phyloP scores from a whole-genome alignment of 78 protist genomes.

The Dictyostelium purpureum region DNA sequence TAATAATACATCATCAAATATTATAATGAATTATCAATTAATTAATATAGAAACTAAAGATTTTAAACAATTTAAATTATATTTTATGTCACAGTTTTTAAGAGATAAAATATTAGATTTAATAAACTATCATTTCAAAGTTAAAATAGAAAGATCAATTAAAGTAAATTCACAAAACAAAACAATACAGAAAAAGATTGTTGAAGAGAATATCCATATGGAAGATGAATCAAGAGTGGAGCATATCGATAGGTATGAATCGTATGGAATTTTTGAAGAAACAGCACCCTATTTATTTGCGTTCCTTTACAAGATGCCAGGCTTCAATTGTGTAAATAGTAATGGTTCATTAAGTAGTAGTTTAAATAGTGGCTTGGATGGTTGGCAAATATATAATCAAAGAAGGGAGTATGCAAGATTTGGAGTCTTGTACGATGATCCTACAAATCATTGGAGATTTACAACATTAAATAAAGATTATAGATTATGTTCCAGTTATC shows the following conservation, averaged over 20 bases:
- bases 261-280: constrained; percentile 58
- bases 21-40: background rate
- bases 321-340: no score
- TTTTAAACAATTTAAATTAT: constrained; percentile 15
- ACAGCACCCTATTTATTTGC: constrained; percentile 41
- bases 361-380: background rate
- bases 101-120: constrained; percentile 27
- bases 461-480: constrained; percentile 46
- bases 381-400: constrained; percentile 34
- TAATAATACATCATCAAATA: background rate
- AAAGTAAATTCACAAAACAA: background rate
- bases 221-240: constrained; percentile 16
- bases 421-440: background rate
- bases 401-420: constrained; percentile 40
- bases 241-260: constrained; percentile 49
- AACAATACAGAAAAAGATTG: constrained; percentile 27
- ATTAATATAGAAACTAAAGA: constrained; percentile 15
- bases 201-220: constrained; percentile 33
- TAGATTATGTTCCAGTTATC: constrained; percentile 47
- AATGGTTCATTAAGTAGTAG: background rate
- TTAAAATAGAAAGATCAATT: constrained; percentile 5
- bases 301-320: background rate
- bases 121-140: constrained; percentile 6
- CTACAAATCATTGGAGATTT: constrained; percentile 10
- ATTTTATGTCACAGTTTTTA: background rate